These are phyloP conservation scores for Rutidosis leptorrhynchoides DNA, from an alignment of 129 eudicot species.

Conservation along the genomic window DNA sequence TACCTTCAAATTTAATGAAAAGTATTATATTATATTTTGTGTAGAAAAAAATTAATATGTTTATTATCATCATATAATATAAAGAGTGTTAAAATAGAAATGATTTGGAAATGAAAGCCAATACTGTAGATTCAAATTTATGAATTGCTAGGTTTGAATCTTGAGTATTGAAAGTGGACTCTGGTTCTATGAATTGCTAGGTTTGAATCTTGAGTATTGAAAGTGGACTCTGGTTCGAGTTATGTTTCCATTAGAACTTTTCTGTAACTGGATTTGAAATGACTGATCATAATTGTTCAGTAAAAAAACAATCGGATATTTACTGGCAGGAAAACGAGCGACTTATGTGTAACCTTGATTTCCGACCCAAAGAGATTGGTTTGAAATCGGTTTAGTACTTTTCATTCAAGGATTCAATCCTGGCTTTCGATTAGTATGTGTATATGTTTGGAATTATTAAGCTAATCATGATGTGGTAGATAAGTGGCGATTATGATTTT, in stretches of 20 bases:
- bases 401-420: too few species aligned
- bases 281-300: not conserved
- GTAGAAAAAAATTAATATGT: constrained; percentile 27
- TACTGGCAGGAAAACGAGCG: not conserved
- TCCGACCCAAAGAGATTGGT: too few species aligned
- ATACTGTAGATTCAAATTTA: not conserved
- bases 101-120: constrained; percentile 18
- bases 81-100: constrained; percentile 21
- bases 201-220: not conserved
- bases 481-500: too few species aligned
- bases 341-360: not conserved
- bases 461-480: too few species aligned
- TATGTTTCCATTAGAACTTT: not conserved
- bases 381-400: too few species aligned
- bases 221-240: constrained; percentile 3
- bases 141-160: not conserved
- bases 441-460: too few species aligned
- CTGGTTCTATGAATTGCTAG: not conserved
- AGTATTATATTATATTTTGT: constrained; percentile 29
- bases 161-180: not conserved
- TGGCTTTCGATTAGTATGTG: too few species aligned
- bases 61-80: constrained; percentile 25
- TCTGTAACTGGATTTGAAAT: not conserved
- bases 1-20: constrained; percentile 13
- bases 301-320: not conserved